These are phyloP conservation scores for Dioszegia crocea DNA, from an alignment of 768 basidiomycete species.

Conservation along the genomic window DNA sequence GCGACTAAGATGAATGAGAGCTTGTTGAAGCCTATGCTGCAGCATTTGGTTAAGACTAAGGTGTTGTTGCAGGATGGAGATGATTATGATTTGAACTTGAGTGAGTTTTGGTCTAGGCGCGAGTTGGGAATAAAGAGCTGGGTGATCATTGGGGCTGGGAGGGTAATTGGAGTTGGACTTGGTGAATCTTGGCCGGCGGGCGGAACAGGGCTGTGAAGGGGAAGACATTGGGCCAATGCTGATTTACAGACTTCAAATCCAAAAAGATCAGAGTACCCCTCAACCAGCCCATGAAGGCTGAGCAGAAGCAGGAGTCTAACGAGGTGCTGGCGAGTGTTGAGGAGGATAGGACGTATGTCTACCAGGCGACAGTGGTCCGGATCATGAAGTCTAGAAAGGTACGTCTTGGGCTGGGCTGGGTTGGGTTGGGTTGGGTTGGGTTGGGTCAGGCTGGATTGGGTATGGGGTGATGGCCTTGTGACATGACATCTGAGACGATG, in stretches of 20 bases:
- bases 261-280: constrained; percentile 82
- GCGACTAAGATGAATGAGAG: constrained; percentile 63
- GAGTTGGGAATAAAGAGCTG: too few relatives aligned
- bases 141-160: too few relatives aligned
- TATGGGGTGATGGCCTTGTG: too few relatives aligned
- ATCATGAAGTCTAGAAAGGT: constrained; percentile 52
- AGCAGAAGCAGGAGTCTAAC: constrained; percentile 81
- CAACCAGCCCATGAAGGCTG: constrained; percentile 88
- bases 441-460: too few relatives aligned
- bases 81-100: constrained; percentile 87
- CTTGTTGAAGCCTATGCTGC: constrained; percentile 59
- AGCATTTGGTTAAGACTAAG: constrained; percentile 77
- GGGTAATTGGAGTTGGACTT: too few relatives aligned
- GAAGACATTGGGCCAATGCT: neutral
- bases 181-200: too few relatives aligned
- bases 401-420: too few relatives aligned
- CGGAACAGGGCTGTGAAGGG: neutral
- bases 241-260: constrained; percentile 70
- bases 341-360: constrained; percentile 93
- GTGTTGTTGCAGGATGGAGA: constrained; percentile 87
- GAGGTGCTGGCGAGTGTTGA: constrained; percentile 93
- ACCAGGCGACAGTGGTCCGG: constrained; percentile 89
- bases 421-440: too few relatives aligned
- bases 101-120: constrained; percentile 51
- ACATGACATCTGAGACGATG: too few relatives aligned